These are phyloP conservation scores for Trypanosoma mega DNA, from an alignment of 208 protist genomes.

Conservation along the genomic window DNA sequence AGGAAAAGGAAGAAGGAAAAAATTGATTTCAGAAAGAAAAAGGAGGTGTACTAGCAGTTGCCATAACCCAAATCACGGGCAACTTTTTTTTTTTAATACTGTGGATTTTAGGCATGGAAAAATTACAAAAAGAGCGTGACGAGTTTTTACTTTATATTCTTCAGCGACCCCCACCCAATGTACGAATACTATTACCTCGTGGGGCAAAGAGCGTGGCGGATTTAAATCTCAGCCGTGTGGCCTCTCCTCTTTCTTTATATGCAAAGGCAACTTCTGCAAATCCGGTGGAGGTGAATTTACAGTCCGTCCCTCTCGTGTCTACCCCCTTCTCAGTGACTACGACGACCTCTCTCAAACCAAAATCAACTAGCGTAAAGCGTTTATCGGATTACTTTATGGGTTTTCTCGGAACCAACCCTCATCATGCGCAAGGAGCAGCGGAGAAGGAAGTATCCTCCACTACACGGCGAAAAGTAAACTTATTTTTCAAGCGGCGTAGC, in stretches of 20 bases:
- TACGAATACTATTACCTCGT: constrained; percentile 37
- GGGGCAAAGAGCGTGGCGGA: constrained; percentile 24
- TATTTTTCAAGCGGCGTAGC: too few species aligned
- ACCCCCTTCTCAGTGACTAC: background rate
- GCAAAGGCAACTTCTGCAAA: background rate
- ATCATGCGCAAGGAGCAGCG: background rate
- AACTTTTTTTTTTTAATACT: too few species aligned
- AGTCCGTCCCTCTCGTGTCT: background rate
- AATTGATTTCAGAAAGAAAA: too few species aligned
- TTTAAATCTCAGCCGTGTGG: constrained; percentile 36
- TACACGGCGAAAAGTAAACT: too few species aligned
- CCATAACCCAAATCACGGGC: too few species aligned
- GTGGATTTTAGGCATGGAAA: constrained; percentile 23
- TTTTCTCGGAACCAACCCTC: background rate
- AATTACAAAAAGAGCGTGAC: constrained; percentile 40
- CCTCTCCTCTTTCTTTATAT: constrained; percentile 37
- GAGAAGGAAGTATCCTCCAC: background rate
- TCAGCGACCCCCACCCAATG: constrained; percentile 47
- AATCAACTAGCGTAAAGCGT: background rate
- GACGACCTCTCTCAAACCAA: background rate
- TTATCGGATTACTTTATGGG: constrained; percentile 3
- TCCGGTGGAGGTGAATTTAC: background rate
- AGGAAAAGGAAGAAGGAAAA: too few species aligned
- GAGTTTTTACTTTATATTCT: constrained; percentile 56
- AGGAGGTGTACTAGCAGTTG: too few species aligned